phyloP scores from a whole-genome alignment of 1,139 yeast species.

The Petasospora rhodanensis region DNA sequence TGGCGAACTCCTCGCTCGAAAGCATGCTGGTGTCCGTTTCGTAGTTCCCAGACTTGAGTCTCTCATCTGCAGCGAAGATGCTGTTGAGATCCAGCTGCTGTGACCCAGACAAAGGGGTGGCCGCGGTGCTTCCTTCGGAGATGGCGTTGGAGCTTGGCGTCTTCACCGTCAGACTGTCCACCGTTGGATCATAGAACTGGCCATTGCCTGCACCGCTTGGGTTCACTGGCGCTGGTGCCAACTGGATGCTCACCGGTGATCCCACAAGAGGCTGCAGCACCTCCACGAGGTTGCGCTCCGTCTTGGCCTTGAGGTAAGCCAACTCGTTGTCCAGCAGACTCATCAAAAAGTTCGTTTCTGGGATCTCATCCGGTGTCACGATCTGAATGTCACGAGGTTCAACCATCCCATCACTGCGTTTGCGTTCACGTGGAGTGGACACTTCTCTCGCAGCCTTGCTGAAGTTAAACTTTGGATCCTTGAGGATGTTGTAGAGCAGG shows the following conservation, averaged over 20 bases:
- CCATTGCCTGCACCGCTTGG: slow-evolving; percentile 16
- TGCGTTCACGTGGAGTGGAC: slow-evolving; percentile 1
- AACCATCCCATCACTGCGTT: too few relatives aligned
- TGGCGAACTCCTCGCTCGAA: slow-evolving; percentile 23
- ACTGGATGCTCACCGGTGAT: background rate
- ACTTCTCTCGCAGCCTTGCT: slow-evolving; percentile 10
- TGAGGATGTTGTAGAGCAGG: slow-evolving; percentile 14
- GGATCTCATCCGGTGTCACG: slow-evolving; percentile 18
- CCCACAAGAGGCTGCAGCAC: slow-evolving; percentile 18
- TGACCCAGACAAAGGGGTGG: background rate
- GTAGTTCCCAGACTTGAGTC: too few relatives aligned
- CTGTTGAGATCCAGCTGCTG: slow-evolving; percentile 1
- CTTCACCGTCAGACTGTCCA: slow-evolving; percentile 7
- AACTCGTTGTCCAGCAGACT: slow-evolving; percentile 17
- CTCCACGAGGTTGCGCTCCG: slow-evolving; percentile 13
- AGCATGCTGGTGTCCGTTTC: slow-evolving; percentile 10
- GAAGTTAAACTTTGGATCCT: slow-evolving; percentile 20
- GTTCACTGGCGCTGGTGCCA: slow-evolving; percentile 2
- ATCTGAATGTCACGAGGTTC: slow-evolving; percentile 13
- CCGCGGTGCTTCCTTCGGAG: background rate
- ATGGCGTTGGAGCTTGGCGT: slow-evolving; percentile 1
- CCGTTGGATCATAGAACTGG: slow-evolving; percentile 16
- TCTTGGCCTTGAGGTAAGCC: slow-evolving; percentile 9
- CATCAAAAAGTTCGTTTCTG: slow-evolving; percentile 16
- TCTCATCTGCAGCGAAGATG: slow-evolving; percentile 1